These are phyloP conservation scores for Fusarium abutilonis DNA, from an alignment of 2,329 filamentous ascomycete genomes.

Conservation along the genomic window DNA sequence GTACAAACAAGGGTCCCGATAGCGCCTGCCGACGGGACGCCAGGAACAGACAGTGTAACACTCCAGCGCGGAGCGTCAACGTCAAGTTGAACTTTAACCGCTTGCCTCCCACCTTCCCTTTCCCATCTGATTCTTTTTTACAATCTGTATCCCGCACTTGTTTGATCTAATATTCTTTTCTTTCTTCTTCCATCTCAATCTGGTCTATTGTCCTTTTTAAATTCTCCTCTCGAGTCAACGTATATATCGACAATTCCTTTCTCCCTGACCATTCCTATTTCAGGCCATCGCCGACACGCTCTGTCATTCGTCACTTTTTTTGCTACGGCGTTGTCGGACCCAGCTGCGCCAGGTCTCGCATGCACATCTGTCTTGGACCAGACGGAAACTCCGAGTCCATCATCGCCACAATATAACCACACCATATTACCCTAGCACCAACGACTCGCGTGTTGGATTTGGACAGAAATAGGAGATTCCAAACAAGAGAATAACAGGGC, in stretches of 20 bases:
- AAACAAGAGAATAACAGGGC: slow-evolving; percentile 8
- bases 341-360: slow-evolving; percentile 43
- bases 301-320: slow-evolving; percentile 36
- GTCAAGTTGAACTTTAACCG: slow-evolving; percentile 32
- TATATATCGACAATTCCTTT: slow-evolving; percentile 14
- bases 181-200: slow-evolving; percentile 5
- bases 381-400: slow-evolving; percentile 43
- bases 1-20: slow-evolving; percentile 14
- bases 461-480: slow-evolving; percentile 22
- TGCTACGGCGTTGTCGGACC: slow-evolving; percentile 35
- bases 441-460: slow-evolving; percentile 30
- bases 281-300: slow-evolving; percentile 26
- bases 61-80: slow-evolving; percentile 14
- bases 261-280: slow-evolving; percentile 18
- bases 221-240: slow-evolving; percentile 4
- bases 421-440: slow-evolving; percentile 36
- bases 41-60: slow-evolving; percentile 32
- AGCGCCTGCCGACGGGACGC: slow-evolving; percentile 25
- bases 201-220: background rate
- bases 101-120: slow-evolving; percentile 29
- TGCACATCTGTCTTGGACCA: slow-evolving; percentile 27
- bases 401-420: slow-evolving; percentile 43
- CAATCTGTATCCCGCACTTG: slow-evolving; percentile 9
- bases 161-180: slow-evolving; percentile 8
- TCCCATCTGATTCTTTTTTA: slow-evolving; percentile 28